phyloP scores from a whole-genome alignment of 1,139 yeast species.

The Candida albicans region DNA sequence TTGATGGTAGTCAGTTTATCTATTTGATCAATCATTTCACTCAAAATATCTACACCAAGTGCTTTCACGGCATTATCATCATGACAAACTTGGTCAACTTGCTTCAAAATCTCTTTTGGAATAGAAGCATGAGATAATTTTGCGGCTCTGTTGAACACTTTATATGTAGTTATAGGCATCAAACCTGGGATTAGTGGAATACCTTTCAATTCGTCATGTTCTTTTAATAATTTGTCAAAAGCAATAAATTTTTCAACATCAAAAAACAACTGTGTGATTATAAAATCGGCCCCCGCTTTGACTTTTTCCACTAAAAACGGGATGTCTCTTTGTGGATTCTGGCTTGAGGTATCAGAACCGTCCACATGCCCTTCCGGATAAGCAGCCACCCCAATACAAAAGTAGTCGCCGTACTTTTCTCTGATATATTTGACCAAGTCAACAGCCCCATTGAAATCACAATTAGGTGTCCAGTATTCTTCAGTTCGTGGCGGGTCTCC shows the following conservation, averaged over 20 bases:
- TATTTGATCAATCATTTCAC: constrained; percentile 61
- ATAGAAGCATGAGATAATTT: constrained; percentile 87
- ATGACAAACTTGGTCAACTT: constrained; percentile 56
- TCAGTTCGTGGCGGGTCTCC: constrained; percentile 95
- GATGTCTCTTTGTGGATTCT: constrained; percentile 63
- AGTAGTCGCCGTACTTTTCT: constrained; percentile 65
- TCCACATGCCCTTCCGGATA: constrained; percentile 97
- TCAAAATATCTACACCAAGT: constrained; percentile 74
- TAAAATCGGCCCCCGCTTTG: constrained; percentile 49
- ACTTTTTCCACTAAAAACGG: constrained; percentile 62
- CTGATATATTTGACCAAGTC: constrained; percentile 83
- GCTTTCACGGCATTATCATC: constrained; percentile 87
- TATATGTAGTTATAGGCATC: constrained; percentile 94
- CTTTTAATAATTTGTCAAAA: constrained; percentile 35
- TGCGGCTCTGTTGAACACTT: constrained; percentile 83
- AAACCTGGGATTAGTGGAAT: constrained; percentile 83
- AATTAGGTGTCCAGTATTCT: constrained; percentile 60
- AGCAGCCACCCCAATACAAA: constrained; percentile 90
- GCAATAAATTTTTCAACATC: constrained; percentile 42
- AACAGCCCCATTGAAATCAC: constrained; percentile 70
- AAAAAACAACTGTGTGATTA: constrained; percentile 46
- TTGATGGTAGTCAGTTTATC: constrained; percentile 51
- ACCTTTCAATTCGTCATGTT: constrained; percentile 36
- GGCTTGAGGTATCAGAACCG: constrained; percentile 63
- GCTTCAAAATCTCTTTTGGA: constrained; percentile 46